A percentile compares a stretch with the other conserved stretches of the same genome.
phyloP scores from a whole-genome alignment of 495 filamentous ascomycete species.

The Penicillium nucicola region DNA sequence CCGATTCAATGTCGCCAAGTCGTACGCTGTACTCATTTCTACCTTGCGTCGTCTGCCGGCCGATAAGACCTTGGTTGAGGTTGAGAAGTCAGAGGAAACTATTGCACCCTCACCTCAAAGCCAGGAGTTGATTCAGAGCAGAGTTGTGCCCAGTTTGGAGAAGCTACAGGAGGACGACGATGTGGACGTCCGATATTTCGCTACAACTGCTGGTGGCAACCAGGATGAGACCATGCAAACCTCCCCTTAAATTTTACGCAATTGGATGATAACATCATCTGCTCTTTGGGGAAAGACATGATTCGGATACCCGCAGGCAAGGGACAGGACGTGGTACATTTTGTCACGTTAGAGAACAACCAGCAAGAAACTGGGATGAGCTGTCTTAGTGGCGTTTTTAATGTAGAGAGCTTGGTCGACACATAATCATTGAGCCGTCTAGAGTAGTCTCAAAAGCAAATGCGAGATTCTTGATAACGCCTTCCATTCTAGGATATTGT shows the following conservation, averaged over 20 bases:
- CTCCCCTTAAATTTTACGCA: conserved; percentile 34
- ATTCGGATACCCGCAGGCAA: conserved; percentile 13
- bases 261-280: conserved; percentile 5
- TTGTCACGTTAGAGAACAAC: conserved; percentile 40
- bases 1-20: conserved; percentile 98
- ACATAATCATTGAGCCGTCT: conserved; percentile 17
- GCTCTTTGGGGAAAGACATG: conserved; percentile 5
- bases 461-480: neutral
- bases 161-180: conserved; percentile 95
- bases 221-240: conserved; percentile 50
- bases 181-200: conserved; percentile 96
- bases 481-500: no score
- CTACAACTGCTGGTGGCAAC: conserved; percentile 61
- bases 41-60: conserved; percentile 86
- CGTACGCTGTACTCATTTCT: conserved; percentile 83
- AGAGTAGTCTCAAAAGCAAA: conserved; percentile 20
- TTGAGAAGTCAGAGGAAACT: conserved; percentile 72
- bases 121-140: conserved; percentile 79
- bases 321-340: conserved; percentile 21
- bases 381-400: conserved; percentile 41
- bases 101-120: conserved; percentile 65
- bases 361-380: conserved; percentile 36
- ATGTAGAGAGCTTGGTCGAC: conserved; percentile 40
- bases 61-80: conserved; percentile 75
- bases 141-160: conserved; percentile 84